Conservation (phyloP, 495 filamentous ascomycete species). For the Penicillium malachiteum region DNA sequence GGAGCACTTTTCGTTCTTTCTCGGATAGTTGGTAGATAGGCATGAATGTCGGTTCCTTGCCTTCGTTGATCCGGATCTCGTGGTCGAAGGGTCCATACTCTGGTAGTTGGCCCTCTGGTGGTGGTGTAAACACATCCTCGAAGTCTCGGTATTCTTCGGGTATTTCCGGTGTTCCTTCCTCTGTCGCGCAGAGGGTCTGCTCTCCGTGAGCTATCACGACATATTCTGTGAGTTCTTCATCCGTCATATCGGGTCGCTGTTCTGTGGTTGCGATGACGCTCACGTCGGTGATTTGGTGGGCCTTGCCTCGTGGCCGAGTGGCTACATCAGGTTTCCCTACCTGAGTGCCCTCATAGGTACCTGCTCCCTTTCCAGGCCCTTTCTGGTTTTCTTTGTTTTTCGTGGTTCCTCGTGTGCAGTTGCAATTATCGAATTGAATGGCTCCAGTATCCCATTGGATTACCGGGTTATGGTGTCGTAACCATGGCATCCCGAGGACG, state of each 20-base stretch:
- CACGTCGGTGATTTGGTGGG: not conserved
- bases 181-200: not conserved
- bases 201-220: not conserved
- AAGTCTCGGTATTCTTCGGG: slow-evolving; percentile 7
- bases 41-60: not conserved
- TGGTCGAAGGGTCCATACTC: not conserved
- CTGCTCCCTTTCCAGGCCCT: not conserved
- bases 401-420: not conserved
- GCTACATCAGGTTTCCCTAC: not conserved
- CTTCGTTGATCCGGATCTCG: not conserved
- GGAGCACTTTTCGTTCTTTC: not conserved
- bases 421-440: too few species aligned
- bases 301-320: not conserved
- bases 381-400: not conserved
- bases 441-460: not conserved
- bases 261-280: not conserved
- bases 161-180: slow-evolving; percentile 3
- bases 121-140: slow-evolving; percentile 3
- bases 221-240: not conserved
- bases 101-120: not conserved
- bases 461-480: not conserved
- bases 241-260: not conserved
- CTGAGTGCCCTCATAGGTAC: not conserved
- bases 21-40: not conserved
- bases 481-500: not conserved